phyloP scores from a whole-genome alignment of 2,329 filamentous ascomycete genomes.

The Arthroderma sp. region DNA sequence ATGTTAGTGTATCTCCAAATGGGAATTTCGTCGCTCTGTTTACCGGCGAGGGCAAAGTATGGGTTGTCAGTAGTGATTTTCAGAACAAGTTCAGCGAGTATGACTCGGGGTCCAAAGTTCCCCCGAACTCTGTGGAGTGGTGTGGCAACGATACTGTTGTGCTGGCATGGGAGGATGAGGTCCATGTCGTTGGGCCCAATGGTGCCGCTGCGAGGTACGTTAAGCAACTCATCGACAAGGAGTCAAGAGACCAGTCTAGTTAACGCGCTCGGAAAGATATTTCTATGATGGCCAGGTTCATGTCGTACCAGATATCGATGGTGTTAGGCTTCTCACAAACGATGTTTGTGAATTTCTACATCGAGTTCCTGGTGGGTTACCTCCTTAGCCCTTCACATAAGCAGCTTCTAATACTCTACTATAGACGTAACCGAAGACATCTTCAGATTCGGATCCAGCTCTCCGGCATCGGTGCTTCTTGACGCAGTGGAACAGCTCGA shows the following conservation, averaged over 20 bases:
- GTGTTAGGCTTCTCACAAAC: constrained; percentile 79
- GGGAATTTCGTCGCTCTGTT: constrained; percentile 81
- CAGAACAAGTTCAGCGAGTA: constrained; percentile 86
- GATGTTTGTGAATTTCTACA: constrained; percentile 97
- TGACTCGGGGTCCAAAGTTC: constrained; percentile 70
- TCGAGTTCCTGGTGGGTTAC: constrained; percentile 54
- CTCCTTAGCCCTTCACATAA: not conserved
- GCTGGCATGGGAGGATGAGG: constrained; percentile 94
- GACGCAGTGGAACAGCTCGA: constrained; percentile 88
- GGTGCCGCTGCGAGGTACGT: constrained; percentile 53
- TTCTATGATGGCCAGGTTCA: constrained; percentile 89
- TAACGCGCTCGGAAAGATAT: constrained; percentile 39
- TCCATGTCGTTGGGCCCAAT: constrained; percentile 80
- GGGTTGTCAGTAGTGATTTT: constrained; percentile 91
- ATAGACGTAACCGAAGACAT: constrained; percentile 68
- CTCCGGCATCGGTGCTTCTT: constrained; percentile 78
- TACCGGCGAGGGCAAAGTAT: constrained; percentile 68
- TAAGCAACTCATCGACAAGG: not conserved
- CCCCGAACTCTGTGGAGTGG: constrained; percentile 83
- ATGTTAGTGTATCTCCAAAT: constrained; percentile 82
- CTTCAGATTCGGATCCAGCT: constrained; percentile 76
- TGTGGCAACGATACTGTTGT: constrained; percentile 90
- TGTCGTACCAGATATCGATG: constrained; percentile 74
- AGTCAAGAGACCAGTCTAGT: not conserved
- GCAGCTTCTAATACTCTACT: constrained; percentile 3